Evolutionary conservation across 1,139 yeast genomes (phyloP), one percentile per base, ranked within the genome.

Genomic region (Pichia sp.): DNA sequence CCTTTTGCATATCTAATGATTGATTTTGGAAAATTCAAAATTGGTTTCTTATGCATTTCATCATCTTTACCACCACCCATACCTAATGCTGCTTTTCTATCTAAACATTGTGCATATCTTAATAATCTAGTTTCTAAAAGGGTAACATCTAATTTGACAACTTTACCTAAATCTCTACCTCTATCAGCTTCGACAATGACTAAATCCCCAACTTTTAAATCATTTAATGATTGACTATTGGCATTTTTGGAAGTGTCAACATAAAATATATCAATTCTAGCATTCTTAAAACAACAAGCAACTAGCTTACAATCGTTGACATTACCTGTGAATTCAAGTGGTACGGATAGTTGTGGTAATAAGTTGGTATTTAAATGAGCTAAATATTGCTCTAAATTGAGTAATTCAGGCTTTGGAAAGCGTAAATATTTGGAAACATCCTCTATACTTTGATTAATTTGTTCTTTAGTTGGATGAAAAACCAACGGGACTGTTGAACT

Each of bases 131-230:
- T 63, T 60, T 86, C 83, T 56, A 86, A 90, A 39, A 82, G 70
- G 3, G 82, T 71, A 27, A 90, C 77, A 52, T 77, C 73, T 54
- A 85, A 73, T 56, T 80, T 81, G 34, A 82, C 77, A 39, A 92
- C 80, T 59, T 81, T 79, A 24, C 97, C 97, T 55, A 92, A 70
- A 68, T 92, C 98, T 46, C 85, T 74, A 39, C 98, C 98, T 44
- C 98, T 74, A 64, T 92, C 98, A n/a, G 97, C 98, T 65, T 92
- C 97, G 36, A 90, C 96, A 56, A 90, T 82, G 15, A 92, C 96
- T 62, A 89, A 74, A 63, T 89, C 97, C 26, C 86, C 85, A 18
- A 78, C 68, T 42, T 74, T 70, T 48, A 88, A 72, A 40, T 66
- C 68, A 45, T 84, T 69, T 52, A 78, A 78, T 23, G 82, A 70